A percentile compares a stretch with the other conserved stretches of the same genome.
Evolutionary conservation across 805 yeast genomes (phyloP).

Genomic region (Monosporozyma yasuniensis): DNA sequence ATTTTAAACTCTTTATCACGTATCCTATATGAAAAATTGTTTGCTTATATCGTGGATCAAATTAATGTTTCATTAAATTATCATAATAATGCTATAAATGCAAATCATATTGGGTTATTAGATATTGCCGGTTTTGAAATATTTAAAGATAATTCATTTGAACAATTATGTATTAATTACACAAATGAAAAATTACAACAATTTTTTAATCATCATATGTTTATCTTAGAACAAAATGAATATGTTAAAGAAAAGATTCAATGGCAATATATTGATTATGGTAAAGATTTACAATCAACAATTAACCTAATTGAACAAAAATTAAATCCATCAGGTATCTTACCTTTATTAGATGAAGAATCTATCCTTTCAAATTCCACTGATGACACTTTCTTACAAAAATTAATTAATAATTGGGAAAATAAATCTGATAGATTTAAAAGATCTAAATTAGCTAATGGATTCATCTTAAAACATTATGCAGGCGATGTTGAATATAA

Average conservation of each 20-base stretch:
- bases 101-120: constrained; percentile 79
- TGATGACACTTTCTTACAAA: constrained; percentile 74
- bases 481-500: constrained; percentile 96
- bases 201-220: constrained; percentile 95
- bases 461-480: constrained; percentile 81
- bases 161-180: constrained; percentile 93
- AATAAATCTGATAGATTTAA: constrained; percentile 47
- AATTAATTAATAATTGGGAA: constrained; percentile 59
- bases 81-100: constrained; percentile 27
- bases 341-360: constrained; percentile 86
- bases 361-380: constrained; percentile 89
- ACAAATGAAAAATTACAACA: constrained; percentile 97
- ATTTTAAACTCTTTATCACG: constrained; percentile 84
- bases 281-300: constrained; percentile 88
- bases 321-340: constrained; percentile 62
- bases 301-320: constrained; percentile 80
- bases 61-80: constrained; percentile 62
- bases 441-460: constrained; percentile 65
- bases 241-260: constrained; percentile 87
- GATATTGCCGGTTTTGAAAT: constrained; percentile 99
- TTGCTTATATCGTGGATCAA: constrained; percentile 63
- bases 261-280: constrained; percentile 95
- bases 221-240: constrained; percentile 94
- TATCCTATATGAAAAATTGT: constrained; percentile 74
- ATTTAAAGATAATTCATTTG: constrained; percentile 87